Percentiles rank a stretch among this genome's conserved stretches.
Evolutionary conservation across 2,329 filamentous ascomycete genomes (phyloP).

Genomic region (Talaromyces sp.): DNA sequence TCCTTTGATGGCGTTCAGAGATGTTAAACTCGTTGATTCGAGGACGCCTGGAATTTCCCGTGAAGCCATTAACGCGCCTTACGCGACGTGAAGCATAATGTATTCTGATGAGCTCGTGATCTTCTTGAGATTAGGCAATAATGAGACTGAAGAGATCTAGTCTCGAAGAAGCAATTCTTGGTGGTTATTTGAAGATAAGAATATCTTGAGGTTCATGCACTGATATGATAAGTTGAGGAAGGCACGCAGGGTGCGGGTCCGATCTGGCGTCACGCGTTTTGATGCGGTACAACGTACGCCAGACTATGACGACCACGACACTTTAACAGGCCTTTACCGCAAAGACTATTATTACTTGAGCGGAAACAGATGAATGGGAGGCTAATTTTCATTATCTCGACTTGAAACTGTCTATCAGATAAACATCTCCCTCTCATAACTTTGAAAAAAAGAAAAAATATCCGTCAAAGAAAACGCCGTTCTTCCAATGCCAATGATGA

Average conservation of each 20-base stretch:
- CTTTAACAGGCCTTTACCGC: not conserved
- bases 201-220: not conserved
- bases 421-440: not conserved
- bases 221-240: not conserved
- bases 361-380: not conserved
- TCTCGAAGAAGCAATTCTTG: not conserved
- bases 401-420: not conserved
- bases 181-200: not conserved
- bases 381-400: slow-evolving; percentile 4
- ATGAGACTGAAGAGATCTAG: not conserved
- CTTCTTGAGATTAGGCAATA: not conserved
- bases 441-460: too few relatives aligned
- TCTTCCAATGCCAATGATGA: slow-evolving; percentile 40
- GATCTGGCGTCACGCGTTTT: slow-evolving; percentile 18
- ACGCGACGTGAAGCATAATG: slow-evolving; percentile 25
- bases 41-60: slow-evolving; percentile 29
- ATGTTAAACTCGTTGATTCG: slow-evolving; percentile 32
- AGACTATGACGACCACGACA: not conserved
- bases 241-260: slow-evolving; percentile 1
- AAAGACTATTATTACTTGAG: not conserved
- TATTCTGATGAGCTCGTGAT: not conserved
- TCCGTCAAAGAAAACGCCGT: slow-evolving; percentile 35
- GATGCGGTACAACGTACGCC: not conserved
- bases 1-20: slow-evolving; percentile 31
- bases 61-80: slow-evolving; percentile 37